Percentiles rank a stretch among this genome's conserved stretches.
phyloP scores from a whole-genome alignment of 768 basidiomycete species.

The Myochromella boudieri region DNA sequence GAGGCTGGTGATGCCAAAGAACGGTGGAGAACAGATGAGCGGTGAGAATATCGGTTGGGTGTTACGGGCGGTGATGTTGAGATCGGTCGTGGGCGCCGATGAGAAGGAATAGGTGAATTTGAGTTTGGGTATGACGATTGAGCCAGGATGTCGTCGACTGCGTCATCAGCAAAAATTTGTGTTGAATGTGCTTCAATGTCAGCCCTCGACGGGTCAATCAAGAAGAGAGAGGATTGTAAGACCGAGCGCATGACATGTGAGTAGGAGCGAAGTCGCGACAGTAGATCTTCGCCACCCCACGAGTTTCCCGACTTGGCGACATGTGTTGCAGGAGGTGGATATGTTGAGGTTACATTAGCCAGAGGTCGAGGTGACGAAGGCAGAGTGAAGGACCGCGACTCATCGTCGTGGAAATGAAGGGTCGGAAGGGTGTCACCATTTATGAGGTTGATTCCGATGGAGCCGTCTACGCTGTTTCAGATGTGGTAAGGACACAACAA shows the following conservation, averaged over 20 bases:
- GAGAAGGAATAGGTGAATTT: conserved; percentile 81
- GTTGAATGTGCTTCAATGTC: conserved; percentile 91
- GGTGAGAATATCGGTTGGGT: conserved; percentile 58
- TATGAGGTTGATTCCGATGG: conserved; percentile 85
- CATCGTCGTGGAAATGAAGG: conserved; percentile 96
- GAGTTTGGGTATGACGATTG: conserved; percentile 77
- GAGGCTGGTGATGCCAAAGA: conserved; percentile 63
- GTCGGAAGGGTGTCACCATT: conserved; percentile 85
- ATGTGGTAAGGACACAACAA: conserved; percentile 15
- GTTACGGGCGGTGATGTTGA: conserved; percentile 33
- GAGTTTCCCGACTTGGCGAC: conserved; percentile 46
- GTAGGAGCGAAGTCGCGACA: conserved; percentile 73
- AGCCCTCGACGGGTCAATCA: conserved; percentile 89
- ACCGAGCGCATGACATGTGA: conserved; percentile 83
- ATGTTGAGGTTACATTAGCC: conserved; percentile 45
- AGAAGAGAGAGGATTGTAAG: conserved; percentile 81
- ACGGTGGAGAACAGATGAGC: conserved; percentile 79
- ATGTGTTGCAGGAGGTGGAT: conserved; percentile 60
- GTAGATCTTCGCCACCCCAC: conserved; percentile 88
- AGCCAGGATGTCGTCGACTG: conserved; percentile 83
- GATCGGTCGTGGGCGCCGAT: conserved; percentile 72
- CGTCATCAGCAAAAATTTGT: conserved; percentile 81
- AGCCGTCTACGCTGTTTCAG: conserved; percentile 60
- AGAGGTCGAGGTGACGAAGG: conserved; percentile 39
- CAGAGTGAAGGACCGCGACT: conserved; percentile 76